phyloP scores from a whole-genome alignment of 805 yeast species.

The Phaffomyces antillensis region DNA sequence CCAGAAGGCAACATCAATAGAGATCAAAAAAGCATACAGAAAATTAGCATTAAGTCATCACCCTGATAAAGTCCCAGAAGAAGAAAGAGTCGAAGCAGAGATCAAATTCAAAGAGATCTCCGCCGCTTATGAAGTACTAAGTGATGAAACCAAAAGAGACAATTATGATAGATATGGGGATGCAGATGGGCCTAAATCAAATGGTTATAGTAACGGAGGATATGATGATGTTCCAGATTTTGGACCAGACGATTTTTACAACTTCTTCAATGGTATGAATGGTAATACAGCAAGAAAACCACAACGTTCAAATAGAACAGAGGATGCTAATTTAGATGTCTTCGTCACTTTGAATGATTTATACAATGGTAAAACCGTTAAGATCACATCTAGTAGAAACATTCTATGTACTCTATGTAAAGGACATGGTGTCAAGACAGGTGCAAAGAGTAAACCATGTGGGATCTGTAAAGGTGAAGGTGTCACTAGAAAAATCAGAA shows the following conservation, averaged over 20 bases:
- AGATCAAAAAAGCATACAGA: slow-evolving; percentile 80
- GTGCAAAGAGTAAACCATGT: slow-evolving; percentile 53
- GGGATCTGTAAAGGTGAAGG: slow-evolving; percentile 71
- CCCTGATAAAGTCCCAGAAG: slow-evolving; percentile 80
- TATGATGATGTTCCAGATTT: slow-evolving; percentile 39
- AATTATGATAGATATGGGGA: slow-evolving; percentile 55
- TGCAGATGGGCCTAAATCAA: slow-evolving; percentile 26
- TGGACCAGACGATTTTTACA: slow-evolving; percentile 69
- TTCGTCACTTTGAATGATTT: slow-evolving; percentile 65
- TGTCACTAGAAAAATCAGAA: slow-evolving; percentile 44
- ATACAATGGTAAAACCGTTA: slow-evolving; percentile 74
- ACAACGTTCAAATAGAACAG: slow-evolving; percentile 36
- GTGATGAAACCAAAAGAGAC: slow-evolving; percentile 56
- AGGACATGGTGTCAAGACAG: slow-evolving; percentile 68
- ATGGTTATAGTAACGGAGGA: slow-evolving; percentile 27
- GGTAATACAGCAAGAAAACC: slow-evolving; percentile 7
- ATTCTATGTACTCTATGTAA: slow-evolving; percentile 65
- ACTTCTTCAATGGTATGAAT: slow-evolving; percentile 45
- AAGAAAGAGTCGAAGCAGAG: slow-evolving; percentile 65
- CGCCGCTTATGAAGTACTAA: slow-evolving; percentile 78
- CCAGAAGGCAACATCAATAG: slow-evolving; percentile 54
- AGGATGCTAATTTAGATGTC: slow-evolving; percentile 61
- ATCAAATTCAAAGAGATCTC: slow-evolving; percentile 73
- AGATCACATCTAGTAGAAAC: slow-evolving; percentile 64
- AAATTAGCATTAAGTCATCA: slow-evolving; percentile 76